Percentiles rank a stretch among this genome's conserved stretches.
Evolutionary conservation across 2,329 filamentous ascomycete genomes (phyloP).

Genomic region (Alternaria dauci): DNA sequence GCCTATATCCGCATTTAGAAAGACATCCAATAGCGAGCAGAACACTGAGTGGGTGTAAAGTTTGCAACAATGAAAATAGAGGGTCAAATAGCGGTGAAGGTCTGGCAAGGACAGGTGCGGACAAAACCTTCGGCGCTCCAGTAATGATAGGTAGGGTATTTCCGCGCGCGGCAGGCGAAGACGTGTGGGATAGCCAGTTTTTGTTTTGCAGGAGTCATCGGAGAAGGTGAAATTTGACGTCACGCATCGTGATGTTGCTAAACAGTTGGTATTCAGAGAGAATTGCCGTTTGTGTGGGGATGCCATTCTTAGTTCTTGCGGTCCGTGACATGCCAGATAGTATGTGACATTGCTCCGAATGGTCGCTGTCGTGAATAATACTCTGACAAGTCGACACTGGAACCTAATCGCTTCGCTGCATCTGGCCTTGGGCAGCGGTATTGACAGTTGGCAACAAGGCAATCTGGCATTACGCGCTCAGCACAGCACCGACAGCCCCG

Average conservation of each 20-base stretch:
- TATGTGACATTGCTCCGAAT: conserved; percentile 16
- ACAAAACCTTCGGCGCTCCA: not conserved
- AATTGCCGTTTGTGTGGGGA: conserved; percentile 34
- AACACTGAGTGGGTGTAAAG: not conserved
- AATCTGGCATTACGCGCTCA: conserved; percentile 1
- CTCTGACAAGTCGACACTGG: conserved; percentile 6
- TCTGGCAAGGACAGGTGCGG: conserved; percentile 3
- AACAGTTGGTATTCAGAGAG: conserved; percentile 7
- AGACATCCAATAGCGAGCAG: not conserved
- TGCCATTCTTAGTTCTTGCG: conserved; percentile 13
- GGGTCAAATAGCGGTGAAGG: conserved; percentile 20
- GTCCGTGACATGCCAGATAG: conserved; percentile 15
- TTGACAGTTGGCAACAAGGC: not conserved
- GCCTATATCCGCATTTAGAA: conserved; percentile 6
- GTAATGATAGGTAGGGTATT: conserved; percentile 8
- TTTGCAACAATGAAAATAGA: conserved; percentile 1
- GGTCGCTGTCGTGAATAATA: conserved; percentile 8
- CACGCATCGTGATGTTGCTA: conserved; percentile 32
- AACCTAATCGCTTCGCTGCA: not conserved
- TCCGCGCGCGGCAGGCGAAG: conserved; percentile 1
- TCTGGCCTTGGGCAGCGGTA: not conserved
- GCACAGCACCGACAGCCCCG: conserved; percentile 1
- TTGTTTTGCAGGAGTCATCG: conserved; percentile 8
- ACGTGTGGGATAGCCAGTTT: conserved; percentile 8
- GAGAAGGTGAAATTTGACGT: conserved; percentile 27